Evolutionary conservation across 805 yeast genomes (phyloP), one percentile per base, ranked within the genome.

Genomic region (Candida ipomoeae): DNA sequence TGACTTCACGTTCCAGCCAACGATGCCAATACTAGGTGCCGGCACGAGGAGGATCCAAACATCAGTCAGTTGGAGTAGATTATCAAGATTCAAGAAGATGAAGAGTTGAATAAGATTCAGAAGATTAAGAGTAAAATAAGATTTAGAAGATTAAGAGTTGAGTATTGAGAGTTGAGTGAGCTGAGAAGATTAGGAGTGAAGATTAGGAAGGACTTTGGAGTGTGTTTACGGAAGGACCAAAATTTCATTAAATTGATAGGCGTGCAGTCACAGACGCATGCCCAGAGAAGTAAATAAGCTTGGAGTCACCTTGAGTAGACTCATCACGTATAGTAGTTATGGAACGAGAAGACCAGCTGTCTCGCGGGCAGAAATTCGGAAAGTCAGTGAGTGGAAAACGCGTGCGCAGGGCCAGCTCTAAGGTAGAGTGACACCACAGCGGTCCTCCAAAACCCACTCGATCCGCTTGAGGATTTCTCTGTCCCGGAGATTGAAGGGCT

Each of bases 401-500:
- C 17, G 23, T 11, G 15, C 14, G n/a, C 14, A 11, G 14, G 21
- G 18, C 18, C 32, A 8, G 10, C 3, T n/a, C 32, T 39, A 39
- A 8, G 29, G 21, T 14, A 23, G 26, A 21, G 40, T 23, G 33
- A 44, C 26, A 11, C 40, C 39, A 36, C 55, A 21, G 11, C 55
- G 48, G 17, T 40, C 47, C 32, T 42, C 39, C 33, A 57, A 54
- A 45, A 62, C 64, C 44, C 42, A 48, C 36, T 53, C 58, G 41
- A 63, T 57, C 34, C 55, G 52, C 36, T 49, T 57, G 46, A 60
- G 55, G 6, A 63, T 55, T 37, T 56, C 54, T 40, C 52, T 49
- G 40, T 60, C 52, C 39, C 54, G 54, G 40, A 54, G 49, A 45
- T 56, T 62, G 48, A 74, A 61, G 2, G 79, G 79, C 55, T 74